phyloP scores from a whole-genome alignment of 2,329 filamentous ascomycete genomes.

The Pseudogymnoascus sp. region DNA sequence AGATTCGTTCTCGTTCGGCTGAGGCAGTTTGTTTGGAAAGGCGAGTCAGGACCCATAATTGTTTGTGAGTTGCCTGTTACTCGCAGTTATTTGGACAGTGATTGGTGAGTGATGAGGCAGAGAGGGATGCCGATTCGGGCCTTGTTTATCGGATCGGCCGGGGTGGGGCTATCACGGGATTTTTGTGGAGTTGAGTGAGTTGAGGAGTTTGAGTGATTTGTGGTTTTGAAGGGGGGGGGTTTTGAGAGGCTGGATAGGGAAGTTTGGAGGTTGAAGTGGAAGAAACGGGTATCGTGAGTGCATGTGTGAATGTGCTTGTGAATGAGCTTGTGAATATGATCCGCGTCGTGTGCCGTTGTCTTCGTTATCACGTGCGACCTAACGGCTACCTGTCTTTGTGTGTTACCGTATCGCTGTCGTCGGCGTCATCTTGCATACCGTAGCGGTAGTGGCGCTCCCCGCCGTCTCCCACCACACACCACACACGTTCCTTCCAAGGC shows the following conservation, averaged over 20 bases:
- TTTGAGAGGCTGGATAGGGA: neutral
- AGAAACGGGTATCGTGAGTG: neutral
- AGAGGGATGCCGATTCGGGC: neutral
- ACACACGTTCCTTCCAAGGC: neutral
- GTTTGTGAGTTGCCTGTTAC: neutral
- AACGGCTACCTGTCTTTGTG: too few relatives aligned
- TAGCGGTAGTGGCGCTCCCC: neutral
- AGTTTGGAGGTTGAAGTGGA: neutral
- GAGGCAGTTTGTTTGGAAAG: neutral
- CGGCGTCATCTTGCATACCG: neutral
- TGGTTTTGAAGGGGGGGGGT: too few relatives aligned
- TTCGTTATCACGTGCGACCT: neutral
- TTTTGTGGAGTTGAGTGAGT: neutral
- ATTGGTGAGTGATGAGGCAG: neutral
- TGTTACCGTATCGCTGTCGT: too few relatives aligned
- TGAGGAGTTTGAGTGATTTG: neutral
- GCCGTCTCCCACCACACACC: neutral
- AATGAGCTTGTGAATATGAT: neutral
- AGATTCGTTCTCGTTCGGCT: too few relatives aligned
- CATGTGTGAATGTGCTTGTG: neutral
- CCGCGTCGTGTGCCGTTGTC: neutral
- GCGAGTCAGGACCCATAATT: neutral
- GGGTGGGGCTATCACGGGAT: neutral
- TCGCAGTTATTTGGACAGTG: too few relatives aligned
- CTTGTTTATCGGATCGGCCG: neutral